A percentile compares a stretch with the other conserved stretches of the same genome.
Evolutionary conservation across 163 green algal species (phyloP).

Genomic region (Coccomyxa subellipsoidea): DNA sequence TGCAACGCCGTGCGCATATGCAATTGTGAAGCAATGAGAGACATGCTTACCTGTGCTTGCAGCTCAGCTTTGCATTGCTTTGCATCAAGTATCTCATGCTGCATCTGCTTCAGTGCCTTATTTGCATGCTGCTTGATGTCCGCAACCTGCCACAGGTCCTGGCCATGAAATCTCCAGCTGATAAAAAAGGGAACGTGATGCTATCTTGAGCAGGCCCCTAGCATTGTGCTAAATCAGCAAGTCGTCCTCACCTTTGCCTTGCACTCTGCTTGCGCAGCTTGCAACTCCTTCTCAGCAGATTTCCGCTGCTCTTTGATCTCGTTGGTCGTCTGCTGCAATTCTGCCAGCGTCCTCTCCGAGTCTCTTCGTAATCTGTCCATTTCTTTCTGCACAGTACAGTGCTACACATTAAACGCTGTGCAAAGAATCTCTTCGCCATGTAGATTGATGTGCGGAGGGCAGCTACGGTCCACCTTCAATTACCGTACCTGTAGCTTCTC

Average conservation of each 20-base stretch:
- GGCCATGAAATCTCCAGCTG: not conserved
- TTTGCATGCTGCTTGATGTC: constrained; percentile 23
- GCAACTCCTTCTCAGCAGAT: not conserved
- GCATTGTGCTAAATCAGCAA: not conserved
- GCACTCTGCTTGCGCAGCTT: not conserved
- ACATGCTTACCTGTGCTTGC: not conserved
- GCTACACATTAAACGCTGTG: no score
- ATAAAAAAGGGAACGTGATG: not conserved
- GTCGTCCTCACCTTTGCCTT: not conserved
- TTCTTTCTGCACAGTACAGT: not conserved
- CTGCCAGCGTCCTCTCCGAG: not conserved
- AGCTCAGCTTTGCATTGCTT: not conserved
- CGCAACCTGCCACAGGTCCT: constrained; percentile 8
- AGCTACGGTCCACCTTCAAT: no score
- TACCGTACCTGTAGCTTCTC: not conserved
- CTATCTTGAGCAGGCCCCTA: not conserved
- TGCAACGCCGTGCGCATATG: not conserved
- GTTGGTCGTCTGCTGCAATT: not conserved
- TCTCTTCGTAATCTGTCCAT: not conserved
- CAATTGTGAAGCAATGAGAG: not conserved
- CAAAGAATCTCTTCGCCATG: no score
- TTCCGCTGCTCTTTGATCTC: not conserved
- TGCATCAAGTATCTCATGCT: constrained; percentile 12
- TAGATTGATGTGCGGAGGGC: no score
- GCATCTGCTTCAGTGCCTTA: constrained; percentile 14